Conservation (phyloP, 192 early-diverging fungal genomes). For the Chytriomyces sp. region DNA sequence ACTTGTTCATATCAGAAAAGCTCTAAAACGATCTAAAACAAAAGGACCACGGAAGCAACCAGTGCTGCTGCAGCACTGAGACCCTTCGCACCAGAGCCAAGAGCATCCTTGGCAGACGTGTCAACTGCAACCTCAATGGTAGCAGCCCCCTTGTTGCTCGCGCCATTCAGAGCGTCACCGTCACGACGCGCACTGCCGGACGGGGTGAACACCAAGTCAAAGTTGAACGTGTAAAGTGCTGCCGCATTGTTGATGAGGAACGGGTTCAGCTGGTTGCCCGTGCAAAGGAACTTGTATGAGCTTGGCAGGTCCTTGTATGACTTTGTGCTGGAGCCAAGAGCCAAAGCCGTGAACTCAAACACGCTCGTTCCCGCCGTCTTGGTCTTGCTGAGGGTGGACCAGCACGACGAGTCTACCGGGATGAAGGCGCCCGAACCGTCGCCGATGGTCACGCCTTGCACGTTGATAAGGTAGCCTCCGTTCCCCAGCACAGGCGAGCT, state of each 20-base stretch:
- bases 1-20: no score
- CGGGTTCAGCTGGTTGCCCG: background rate
- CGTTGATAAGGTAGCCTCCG: background rate
- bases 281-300: background rate
- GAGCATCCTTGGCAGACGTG: no score
- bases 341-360: background rate
- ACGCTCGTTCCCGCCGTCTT: background rate
- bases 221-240: background rate
- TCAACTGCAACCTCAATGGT: background rate
- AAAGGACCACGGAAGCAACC: no score
- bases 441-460: background rate
- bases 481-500: background rate
- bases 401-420: background rate
- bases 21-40: no score
- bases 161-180: background rate
- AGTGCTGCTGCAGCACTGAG: no score
- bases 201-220: background rate
- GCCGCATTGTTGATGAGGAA: background rate
- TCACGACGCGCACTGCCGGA: background rate
- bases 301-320: background rate
- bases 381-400: background rate
- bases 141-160: background rate
- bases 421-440: background rate
- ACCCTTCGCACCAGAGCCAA: no score
- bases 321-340: background rate